Conservation (phyloP, 495 filamentous ascomycete species). For the Tetracladium setigerum region DNA sequence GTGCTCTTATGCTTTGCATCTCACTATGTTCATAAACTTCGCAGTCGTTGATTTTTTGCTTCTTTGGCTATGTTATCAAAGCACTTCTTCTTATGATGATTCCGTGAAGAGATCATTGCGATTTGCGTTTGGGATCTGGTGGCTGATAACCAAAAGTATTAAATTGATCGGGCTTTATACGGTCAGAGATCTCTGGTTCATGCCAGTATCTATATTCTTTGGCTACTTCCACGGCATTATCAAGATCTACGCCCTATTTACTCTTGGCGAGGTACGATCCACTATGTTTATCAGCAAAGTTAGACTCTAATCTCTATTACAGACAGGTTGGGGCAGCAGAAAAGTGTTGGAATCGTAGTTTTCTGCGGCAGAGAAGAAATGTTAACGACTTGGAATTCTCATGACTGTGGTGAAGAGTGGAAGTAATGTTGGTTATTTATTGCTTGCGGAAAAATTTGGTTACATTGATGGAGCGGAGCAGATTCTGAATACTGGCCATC, state of each 20-base stretch:
- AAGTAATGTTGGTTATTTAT: too few relatives aligned
- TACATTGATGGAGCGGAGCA: too few relatives aligned
- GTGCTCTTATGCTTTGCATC: conserved; percentile 52
- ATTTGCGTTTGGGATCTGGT: conserved; percentile 2
- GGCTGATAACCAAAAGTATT: conserved; percentile 40
- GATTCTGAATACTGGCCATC: too few relatives aligned
- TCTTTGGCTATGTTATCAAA: conserved; percentile 22
- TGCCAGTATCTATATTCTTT: conserved; percentile 49
- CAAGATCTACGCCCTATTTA: conserved; percentile 56
- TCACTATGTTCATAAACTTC: conserved; percentile 52
- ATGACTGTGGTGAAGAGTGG: too few relatives aligned
- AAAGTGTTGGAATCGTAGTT: too few relatives aligned
- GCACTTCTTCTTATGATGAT: background rate
- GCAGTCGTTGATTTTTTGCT: conserved; percentile 46
- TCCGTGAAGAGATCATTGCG: background rate
- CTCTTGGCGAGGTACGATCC: conserved; percentile 23
- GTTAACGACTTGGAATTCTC: too few relatives aligned
- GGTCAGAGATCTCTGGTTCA: conserved; percentile 44
- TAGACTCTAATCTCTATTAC: conserved; percentile 1
- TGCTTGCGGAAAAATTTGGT: too few relatives aligned
- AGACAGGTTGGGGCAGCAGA: conserved; percentile 5
- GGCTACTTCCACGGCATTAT: conserved; percentile 55
- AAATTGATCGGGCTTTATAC: conserved; percentile 53
- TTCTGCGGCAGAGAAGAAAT: too few relatives aligned
- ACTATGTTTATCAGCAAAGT: background rate